Base-by-base conservation (phyloP, 108 stramenopile species). In the Nannochloropsis gaditana region DNA sequence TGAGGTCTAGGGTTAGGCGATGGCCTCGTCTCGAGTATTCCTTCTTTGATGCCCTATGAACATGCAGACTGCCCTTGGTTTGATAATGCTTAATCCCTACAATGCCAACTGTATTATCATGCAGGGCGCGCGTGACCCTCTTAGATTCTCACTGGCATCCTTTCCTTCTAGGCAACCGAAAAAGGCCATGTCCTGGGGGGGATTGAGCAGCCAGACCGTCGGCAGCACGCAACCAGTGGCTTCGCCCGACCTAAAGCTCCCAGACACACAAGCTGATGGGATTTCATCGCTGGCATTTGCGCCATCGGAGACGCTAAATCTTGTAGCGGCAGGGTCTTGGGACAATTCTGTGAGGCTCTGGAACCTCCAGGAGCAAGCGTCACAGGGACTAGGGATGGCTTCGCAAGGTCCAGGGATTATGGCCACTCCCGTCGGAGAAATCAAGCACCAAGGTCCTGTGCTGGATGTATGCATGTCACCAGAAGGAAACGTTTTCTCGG, bases 401-500 rank as follows among this genome's bases (percentile, higher is more conserved):
- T 6, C 59, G 8, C 59, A 73, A n/a, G 1, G 31, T 31, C 59
- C 59, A n/a, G n/a, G n/a, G 15, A 73, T 73, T n/a, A 73, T 73
- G 59, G 59, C 59, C n/a, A 73, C 59, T 0, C 59, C 59, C 59
- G 3, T 73, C 59, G 59, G 59, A n/a, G 59, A 73, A n/a, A 73
- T 73, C 15, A 73, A 73, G 59, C 59, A 73, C 59, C 59, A 73
- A 73, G 59, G 19, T 6, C 5, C 59, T 6, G 59, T 73, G 8
- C 59, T 73, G 59, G 59, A 73, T n/a, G 59, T 73, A 6, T 73
- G 59, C 59, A 73, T 73, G 59, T 73, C 59, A 73, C 19, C 59
- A 15, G 59, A 73, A n/a, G 59, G 59, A 15, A 73, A 73, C 59
- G 82, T 82, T 19, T 82, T 82, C 21, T 45, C 44, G 19, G 82